A percentile compares a stretch with the other conserved stretches of the same genome.
These are phyloP conservation scores for Thermoascus crustaceus DNA, from an alignment of 2,329 filamentous ascomycete genomes.

Conservation along the genomic window DNA sequence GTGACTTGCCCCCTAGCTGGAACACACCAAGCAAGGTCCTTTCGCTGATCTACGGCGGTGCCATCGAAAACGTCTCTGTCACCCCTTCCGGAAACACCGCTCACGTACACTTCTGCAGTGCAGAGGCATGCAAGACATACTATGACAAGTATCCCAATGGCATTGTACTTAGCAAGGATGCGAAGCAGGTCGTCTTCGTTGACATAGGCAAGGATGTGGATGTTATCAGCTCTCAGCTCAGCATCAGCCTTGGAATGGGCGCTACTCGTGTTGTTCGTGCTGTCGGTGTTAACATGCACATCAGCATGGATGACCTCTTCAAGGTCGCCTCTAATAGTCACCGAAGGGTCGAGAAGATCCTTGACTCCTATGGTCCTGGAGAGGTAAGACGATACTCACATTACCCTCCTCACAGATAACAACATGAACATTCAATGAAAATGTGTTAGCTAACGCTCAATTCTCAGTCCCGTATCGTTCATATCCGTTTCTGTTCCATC, in stretches of 20 bases:
- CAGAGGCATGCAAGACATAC: conserved; percentile 27
- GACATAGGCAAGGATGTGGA: conserved; percentile 34
- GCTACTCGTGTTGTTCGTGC: conserved; percentile 41
- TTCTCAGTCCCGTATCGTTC: conserved; percentile 33
- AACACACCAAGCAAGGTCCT: conserved; percentile 24
- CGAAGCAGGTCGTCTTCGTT: conserved; percentile 25
- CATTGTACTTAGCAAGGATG: conserved; percentile 24
- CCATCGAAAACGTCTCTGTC: conserved; percentile 26
- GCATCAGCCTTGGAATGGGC: conserved; percentile 31
- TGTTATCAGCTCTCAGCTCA: conserved; percentile 33
- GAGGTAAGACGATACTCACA: conserved; percentile 28
- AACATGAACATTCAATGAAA: too few relatives aligned
- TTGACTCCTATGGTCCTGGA: conserved; percentile 31
- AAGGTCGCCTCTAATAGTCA: conserved; percentile 31
- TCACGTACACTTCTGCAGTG: conserved; percentile 28
- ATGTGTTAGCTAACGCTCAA: conserved; percentile 4
- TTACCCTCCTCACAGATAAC: neutral
- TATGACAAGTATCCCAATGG: conserved; percentile 29
- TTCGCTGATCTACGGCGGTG: conserved; percentile 31
- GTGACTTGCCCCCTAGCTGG: conserved; percentile 26
- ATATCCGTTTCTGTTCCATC: conserved; percentile 43
- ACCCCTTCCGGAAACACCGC: conserved; percentile 18
- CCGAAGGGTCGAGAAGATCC: conserved; percentile 39
- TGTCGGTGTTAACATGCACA: conserved; percentile 33
- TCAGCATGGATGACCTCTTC: conserved; percentile 28